Percentiles rank a stretch among this genome's conserved stretches.
Evolutionary conservation across 805 yeast genomes (phyloP).

Genomic region (Zygotorulaspora chibaensis): DNA sequence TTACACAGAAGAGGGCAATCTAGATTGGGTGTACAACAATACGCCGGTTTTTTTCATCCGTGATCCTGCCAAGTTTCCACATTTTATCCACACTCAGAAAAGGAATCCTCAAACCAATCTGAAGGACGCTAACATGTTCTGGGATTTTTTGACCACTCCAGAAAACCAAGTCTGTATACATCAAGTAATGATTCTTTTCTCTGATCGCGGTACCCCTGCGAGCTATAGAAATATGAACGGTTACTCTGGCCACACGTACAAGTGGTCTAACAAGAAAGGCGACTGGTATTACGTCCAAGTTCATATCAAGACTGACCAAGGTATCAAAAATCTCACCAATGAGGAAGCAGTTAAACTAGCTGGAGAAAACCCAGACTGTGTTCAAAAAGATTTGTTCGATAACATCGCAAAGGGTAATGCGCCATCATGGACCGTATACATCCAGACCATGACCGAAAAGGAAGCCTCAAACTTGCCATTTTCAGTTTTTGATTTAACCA

Average conservation of each 20-base stretch:
- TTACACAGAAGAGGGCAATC: conserved; percentile 62
- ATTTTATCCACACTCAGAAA: conserved; percentile 66
- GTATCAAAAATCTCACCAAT: conserved; percentile 47
- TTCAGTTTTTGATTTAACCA: conserved; percentile 85
- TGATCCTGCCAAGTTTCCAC: conserved; percentile 61
- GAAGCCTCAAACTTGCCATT: conserved; percentile 72
- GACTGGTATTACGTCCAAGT: conserved; percentile 55
- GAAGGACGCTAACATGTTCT: conserved; percentile 76
- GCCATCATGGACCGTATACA: conserved; percentile 82
- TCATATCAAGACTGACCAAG: conserved; percentile 52
- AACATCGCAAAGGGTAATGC: conserved; percentile 70
- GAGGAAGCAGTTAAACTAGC: conserved; percentile 66
- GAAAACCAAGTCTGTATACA: conserved; percentile 72
- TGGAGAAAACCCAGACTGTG: conserved; percentile 78
- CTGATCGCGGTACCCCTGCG: conserved; percentile 62
- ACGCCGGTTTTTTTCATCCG: conserved; percentile 65
- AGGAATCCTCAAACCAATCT: conserved; percentile 67
- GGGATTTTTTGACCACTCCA: conserved; percentile 68
- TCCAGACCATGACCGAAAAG: conserved; percentile 82
- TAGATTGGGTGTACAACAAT: conserved; percentile 72
- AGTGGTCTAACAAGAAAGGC: conserved; percentile 53
- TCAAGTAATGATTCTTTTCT: conserved; percentile 57
- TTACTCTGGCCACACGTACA: conserved; percentile 63
- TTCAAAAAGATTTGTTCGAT: conserved; percentile 74
- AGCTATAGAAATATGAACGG: conserved; percentile 57